These are phyloP conservation scores for Ophiosphaerella korrae DNA, from an alignment of 2,329 filamentous ascomycete species.

Conservation along the genomic window DNA sequence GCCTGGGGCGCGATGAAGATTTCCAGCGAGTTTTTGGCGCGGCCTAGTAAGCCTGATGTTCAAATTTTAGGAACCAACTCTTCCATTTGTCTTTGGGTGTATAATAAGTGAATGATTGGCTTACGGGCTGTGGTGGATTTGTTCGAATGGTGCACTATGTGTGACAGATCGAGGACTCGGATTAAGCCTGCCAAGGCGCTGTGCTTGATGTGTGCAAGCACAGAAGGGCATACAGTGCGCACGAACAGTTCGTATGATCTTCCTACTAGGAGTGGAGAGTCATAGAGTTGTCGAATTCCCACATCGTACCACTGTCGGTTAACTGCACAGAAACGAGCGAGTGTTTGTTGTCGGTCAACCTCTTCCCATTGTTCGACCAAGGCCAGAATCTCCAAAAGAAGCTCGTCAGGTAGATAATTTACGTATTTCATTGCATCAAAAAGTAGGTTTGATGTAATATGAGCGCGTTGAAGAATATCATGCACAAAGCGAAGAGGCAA, in stretches of 20 bases:
- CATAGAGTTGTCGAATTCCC: slow-evolving; percentile 59
- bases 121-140: slow-evolving; percentile 59
- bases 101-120: neutral
- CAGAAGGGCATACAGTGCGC: slow-evolving; percentile 59
- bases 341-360: slow-evolving; percentile 49
- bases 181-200: slow-evolving; percentile 58
- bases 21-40: slow-evolving; percentile 58
- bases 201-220: slow-evolving; percentile 55
- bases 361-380: slow-evolving; percentile 44
- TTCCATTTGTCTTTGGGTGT: neutral
- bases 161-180: slow-evolving; percentile 57
- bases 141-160: slow-evolving; percentile 63
- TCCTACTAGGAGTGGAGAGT: slow-evolving; percentile 57
- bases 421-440: slow-evolving; percentile 9
- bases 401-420: slow-evolving; percentile 59
- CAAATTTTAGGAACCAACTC: neutral
- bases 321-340: slow-evolving; percentile 58
- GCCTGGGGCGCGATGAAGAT: slow-evolving; percentile 63
- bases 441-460: neutral
- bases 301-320: slow-evolving; percentile 61
- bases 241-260: slow-evolving; percentile 61
- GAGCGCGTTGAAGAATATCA: neutral
- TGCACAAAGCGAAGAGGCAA: neutral
- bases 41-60: slow-evolving; percentile 54
- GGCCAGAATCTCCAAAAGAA: slow-evolving; percentile 57